phyloP scores from a whole-genome alignment of 257 asterid genomes.

The Solanum medicagineum region DNA sequence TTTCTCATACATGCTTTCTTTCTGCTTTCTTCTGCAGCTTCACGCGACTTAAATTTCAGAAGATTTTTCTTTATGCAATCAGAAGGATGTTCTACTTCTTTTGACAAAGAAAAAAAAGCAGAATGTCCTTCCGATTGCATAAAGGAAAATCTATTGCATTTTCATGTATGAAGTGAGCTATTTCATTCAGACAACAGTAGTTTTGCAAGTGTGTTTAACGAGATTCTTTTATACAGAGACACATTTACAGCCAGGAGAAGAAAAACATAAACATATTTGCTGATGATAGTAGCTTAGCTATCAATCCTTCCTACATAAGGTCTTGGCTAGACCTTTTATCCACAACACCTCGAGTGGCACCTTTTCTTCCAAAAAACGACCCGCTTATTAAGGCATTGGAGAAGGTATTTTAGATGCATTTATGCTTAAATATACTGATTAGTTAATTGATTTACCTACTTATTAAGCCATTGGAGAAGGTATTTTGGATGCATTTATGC shows the following conservation, averaged over 20 bases:
- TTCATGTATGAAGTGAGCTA: neutral
- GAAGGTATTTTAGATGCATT: constrained; percentile 33
- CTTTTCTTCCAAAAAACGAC: constrained; percentile 60
- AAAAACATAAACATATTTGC: constrained; percentile 58
- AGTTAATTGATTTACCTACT: constrained; percentile 21
- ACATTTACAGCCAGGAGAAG: constrained; percentile 58
- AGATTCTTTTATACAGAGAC: constrained; percentile 41
- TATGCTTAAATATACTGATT: neutral
- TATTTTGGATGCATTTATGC: neutral
- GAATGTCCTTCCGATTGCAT: too few species aligned
- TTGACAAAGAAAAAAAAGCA: too few species aligned
- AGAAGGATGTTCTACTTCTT: neutral
- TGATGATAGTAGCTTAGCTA: constrained; percentile 67
- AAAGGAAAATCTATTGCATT: too few species aligned
- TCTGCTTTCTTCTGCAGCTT: neutral
- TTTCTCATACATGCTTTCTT: neutral
- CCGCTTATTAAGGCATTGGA: constrained; percentile 62
- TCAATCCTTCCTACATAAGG: constrained; percentile 65
- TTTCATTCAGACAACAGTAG: neutral
- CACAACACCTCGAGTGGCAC: constrained; percentile 78
- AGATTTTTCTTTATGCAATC: neutral
- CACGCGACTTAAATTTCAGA: neutral
- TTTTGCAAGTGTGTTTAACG: neutral
- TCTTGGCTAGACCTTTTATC: constrained; percentile 81
- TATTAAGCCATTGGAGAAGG: constrained; percentile 72